A percentile compares a stretch with the other conserved stretches of the same genome.
Conservation (phyloP, 2,329 filamentous ascomycete species). For the Ascochyta lentis region DNA sequence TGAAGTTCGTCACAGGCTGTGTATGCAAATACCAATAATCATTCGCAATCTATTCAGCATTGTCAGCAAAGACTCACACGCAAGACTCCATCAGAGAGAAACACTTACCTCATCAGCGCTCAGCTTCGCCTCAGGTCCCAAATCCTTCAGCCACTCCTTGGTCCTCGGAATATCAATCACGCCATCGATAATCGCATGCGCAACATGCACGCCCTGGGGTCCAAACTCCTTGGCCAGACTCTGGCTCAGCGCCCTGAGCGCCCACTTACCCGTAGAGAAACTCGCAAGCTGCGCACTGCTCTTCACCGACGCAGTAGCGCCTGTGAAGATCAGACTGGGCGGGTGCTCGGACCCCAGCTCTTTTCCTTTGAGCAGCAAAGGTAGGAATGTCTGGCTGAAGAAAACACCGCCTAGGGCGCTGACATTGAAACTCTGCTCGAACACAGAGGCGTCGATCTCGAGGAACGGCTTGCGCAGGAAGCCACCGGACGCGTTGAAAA, state of each 20-base stretch:
- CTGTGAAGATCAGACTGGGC: constrained; percentile 83
- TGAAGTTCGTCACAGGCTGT: constrained; percentile 79
- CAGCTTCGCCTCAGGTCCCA: constrained; percentile 71
- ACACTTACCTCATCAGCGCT: constrained; percentile 72
- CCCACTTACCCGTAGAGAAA: constrained; percentile 84
- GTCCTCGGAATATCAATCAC: constrained; percentile 81
- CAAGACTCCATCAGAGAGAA: not conserved
- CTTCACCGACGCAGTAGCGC: constrained; percentile 80
- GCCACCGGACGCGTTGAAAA: constrained; percentile 72
- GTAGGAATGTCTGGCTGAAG: constrained; percentile 76
- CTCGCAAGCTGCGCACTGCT: constrained; percentile 72
- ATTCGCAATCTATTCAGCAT: constrained; percentile 74
- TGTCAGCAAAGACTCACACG: constrained; percentile 1
- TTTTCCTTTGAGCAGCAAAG: constrained; percentile 70
- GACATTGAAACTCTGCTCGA: constrained; percentile 58
- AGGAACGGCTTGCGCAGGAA: constrained; percentile 67
- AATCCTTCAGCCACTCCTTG: constrained; percentile 64
- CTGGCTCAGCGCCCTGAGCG: constrained; percentile 74
- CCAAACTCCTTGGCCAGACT: constrained; percentile 83
- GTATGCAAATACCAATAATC: constrained; percentile 85
- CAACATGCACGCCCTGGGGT: constrained; percentile 81
- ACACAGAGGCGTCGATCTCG: constrained; percentile 65
- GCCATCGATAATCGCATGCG: constrained; percentile 83
- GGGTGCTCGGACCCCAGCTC: constrained; percentile 62
- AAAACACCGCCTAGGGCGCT: constrained; percentile 69